Conservation (phyloP, 768 basidiomycete genomes). For the Lactarius sp. region DNA sequence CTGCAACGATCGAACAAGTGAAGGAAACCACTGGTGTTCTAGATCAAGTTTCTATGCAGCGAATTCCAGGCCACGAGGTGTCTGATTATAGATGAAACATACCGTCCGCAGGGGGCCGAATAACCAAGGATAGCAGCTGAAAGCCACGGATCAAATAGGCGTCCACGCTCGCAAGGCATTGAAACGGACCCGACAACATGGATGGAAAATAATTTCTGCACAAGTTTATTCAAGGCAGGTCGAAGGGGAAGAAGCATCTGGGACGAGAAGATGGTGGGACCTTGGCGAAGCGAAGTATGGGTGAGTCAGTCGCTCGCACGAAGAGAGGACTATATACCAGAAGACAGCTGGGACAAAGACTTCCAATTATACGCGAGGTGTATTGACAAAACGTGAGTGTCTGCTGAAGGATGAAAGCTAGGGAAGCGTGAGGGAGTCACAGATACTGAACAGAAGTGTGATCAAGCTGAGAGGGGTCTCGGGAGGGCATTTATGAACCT, state of each 20-base stretch:
- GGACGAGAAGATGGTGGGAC: constrained; percentile 10
- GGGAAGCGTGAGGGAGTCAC: constrained; percentile 30
- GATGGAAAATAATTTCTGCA: constrained; percentile 10
- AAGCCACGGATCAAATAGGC: constrained; percentile 7
- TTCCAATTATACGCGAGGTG: constrained; percentile 43
- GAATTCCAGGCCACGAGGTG: constrained; percentile 6
- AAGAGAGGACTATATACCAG: constrained; percentile 40
- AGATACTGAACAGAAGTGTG: constrained; percentile 41
- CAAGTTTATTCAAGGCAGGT: constrained; percentile 18
- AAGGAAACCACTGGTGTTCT: constrained; percentile 22
- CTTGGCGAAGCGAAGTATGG: constrained; percentile 13
- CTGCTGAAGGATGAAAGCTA: constrained; percentile 25
- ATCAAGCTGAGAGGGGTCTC: constrained; percentile 24
- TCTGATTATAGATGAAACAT: constrained; percentile 25
- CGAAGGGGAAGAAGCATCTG: constrained; percentile 19
- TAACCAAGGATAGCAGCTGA: constrained; percentile 70
- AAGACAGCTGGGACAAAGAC: constrained; percentile 9
- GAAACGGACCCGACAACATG: constrained; percentile 21
- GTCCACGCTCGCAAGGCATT: not conserved
- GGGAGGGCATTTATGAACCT: constrained; percentile 6
- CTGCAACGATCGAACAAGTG: constrained; percentile 20
- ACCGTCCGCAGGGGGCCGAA: constrained; percentile 69
- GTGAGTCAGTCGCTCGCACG: constrained; percentile 38
- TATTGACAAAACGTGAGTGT: constrained; percentile 34
- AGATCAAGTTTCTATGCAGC: constrained; percentile 17